These are phyloP conservation scores for Cutaneotrichosporon mucoides DNA, from an alignment of 1,284 basidiomycete genomes.

Conservation along the genomic window DNA sequence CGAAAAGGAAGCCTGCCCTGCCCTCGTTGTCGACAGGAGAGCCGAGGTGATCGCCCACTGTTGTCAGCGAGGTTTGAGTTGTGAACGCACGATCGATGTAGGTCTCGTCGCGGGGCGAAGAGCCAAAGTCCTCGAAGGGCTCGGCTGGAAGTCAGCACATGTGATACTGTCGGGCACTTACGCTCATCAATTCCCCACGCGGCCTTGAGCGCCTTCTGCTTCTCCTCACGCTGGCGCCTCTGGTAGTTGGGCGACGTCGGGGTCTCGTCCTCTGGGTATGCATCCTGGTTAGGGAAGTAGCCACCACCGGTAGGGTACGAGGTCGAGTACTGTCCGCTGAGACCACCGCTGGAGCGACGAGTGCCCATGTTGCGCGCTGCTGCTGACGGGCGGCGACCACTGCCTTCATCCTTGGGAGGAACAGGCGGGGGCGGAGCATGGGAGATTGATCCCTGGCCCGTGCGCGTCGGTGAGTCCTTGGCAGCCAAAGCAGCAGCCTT, in stretches of 20 bases:
- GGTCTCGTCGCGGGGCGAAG: constrained; percentile 38
- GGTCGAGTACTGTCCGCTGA: constrained; percentile 47
- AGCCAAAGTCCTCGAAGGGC: constrained; percentile 49
- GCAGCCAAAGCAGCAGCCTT: not conserved
- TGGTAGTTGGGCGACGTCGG: constrained; percentile 33
- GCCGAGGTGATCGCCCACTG: constrained; percentile 24
- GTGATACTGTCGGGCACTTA: constrained; percentile 22
- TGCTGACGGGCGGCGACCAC: constrained; percentile 1
- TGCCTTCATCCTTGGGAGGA: constrained; percentile 3
- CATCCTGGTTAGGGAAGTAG: constrained; percentile 38
- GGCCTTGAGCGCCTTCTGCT: constrained; percentile 46
- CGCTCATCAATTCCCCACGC: constrained; percentile 50
- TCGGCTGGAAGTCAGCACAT: constrained; percentile 37
- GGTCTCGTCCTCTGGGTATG: constrained; percentile 26
- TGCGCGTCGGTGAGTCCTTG: constrained; percentile 10
- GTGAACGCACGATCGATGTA: constrained; percentile 4
- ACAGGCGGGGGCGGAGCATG: constrained; percentile 5
- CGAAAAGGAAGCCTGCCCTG: no score
- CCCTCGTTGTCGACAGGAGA: not conserved
- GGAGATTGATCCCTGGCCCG: not conserved
- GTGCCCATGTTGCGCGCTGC: constrained; percentile 8
- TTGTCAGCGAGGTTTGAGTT: not conserved
- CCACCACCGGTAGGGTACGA: constrained; percentile 44
- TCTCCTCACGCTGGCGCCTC: constrained; percentile 42
- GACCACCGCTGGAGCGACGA: constrained; percentile 35